These are phyloP conservation scores for Ascochyta lentis DNA, from an alignment of 2,329 filamentous ascomycete species.

Conservation along the genomic window DNA sequence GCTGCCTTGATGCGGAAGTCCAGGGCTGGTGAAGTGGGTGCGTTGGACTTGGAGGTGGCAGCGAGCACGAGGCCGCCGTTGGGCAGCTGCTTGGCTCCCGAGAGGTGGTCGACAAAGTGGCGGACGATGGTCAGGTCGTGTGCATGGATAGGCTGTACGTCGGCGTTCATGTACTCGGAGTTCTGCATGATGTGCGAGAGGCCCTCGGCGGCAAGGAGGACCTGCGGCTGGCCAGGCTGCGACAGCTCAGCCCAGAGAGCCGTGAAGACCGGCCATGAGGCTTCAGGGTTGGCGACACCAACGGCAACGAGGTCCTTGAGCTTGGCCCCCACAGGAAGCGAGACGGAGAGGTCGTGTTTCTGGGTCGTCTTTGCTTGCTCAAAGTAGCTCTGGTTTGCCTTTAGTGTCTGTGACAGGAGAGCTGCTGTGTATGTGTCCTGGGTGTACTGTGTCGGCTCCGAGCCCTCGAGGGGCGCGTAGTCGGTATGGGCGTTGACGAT, in stretches of 20 bases:
- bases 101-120: conserved; percentile 75
- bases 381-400: conserved; percentile 74
- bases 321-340: conserved; percentile 63
- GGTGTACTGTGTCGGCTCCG: conserved; percentile 65
- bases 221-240: conserved; percentile 61
- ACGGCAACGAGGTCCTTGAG: conserved; percentile 72
- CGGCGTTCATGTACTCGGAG: conserved; percentile 75
- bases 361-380: conserved; percentile 58
- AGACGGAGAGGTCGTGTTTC: conserved; percentile 64
- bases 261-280: conserved; percentile 80
- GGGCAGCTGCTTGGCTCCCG: conserved; percentile 54
- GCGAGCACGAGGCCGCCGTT: conserved; percentile 84
- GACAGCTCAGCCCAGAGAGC: conserved; percentile 83
- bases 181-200: conserved; percentile 81
- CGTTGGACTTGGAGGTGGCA: conserved; percentile 75
- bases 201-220: conserved; percentile 80
- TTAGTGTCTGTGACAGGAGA: conserved; percentile 74
- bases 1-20: conserved; percentile 68
- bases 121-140: conserved; percentile 81
- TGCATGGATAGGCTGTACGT: conserved; percentile 79
- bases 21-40: conserved; percentile 68
- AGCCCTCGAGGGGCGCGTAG: conserved; percentile 72
- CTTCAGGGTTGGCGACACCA: conserved; percentile 75
- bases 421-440: conserved; percentile 80
- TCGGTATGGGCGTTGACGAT: conserved; percentile 80